Conservation (phyloP, 2,329 filamentous ascomycete species). For the Fusarium sp. region DNA sequence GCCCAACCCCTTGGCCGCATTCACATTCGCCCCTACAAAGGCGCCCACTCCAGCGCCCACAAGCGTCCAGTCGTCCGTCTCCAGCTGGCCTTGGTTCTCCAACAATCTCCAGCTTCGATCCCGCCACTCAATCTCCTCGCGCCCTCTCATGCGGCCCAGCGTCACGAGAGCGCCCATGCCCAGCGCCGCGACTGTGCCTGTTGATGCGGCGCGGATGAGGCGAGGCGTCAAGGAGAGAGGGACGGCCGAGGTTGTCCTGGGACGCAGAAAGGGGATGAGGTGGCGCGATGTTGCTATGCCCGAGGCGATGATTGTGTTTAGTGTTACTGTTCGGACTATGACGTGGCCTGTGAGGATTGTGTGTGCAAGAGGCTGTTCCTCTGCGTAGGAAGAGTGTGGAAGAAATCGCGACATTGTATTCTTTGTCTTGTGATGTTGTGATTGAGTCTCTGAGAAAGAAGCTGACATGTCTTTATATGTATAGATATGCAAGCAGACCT, state of each 20-base stretch:
- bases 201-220: constrained; percentile 57
- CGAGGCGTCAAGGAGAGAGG: constrained; percentile 44
- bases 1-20: constrained; percentile 44
- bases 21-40: constrained; percentile 47
- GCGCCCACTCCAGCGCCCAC: constrained; percentile 52
- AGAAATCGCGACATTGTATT: constrained; percentile 62
- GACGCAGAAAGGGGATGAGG: constrained; percentile 44
- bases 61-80: constrained; percentile 65
- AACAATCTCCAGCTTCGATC: constrained; percentile 70
- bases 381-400: constrained; percentile 66
- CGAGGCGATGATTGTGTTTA: constrained; percentile 60
- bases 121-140: constrained; percentile 69
- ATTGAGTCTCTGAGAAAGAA: neutral
- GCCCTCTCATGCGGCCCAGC: constrained; percentile 61
- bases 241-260: constrained; percentile 40
- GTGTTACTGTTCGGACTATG: constrained; percentile 63
- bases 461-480: constrained; percentile 6
- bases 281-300: constrained; percentile 50
- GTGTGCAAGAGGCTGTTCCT: constrained; percentile 66
- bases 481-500: neutral
- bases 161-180: constrained; percentile 56
- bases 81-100: constrained; percentile 64
- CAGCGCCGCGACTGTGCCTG: constrained; percentile 56
- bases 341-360: constrained; percentile 69
- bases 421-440: neutral